Percentiles rank a stretch among this genome's conserved stretches.
Evolutionary conservation across 1,139 yeast genomes (phyloP).

Genomic region (Debaryomyces subglobosus): DNA sequence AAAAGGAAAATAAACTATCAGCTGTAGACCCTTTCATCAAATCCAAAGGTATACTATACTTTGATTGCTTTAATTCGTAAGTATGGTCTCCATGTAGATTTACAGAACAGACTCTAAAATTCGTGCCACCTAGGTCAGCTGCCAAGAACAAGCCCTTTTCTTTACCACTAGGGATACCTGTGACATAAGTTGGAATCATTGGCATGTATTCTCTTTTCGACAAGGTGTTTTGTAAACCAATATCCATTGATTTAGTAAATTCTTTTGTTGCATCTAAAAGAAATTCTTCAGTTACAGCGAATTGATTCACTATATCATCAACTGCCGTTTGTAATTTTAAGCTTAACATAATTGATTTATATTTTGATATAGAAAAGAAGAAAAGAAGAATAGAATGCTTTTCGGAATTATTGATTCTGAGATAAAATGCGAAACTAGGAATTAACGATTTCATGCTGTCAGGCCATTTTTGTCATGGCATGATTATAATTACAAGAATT

Average conservation of each 20-base stretch:
- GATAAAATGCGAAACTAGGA: background rate
- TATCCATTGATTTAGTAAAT: conserved; percentile 63
- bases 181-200: conserved; percentile 87
- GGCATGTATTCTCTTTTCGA: conserved; percentile 62
- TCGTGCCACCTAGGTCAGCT: conserved; percentile 88
- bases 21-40: conserved; percentile 59
- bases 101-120: conserved; percentile 88
- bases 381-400: background rate
- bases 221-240: conserved; percentile 50
- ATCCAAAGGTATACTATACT: conserved; percentile 72
- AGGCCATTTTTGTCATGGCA: conserved; percentile 5
- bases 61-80: conserved; percentile 69
- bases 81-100: conserved; percentile 78
- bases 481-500: background rate
- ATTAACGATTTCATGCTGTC: background rate
- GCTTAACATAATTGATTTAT: conserved; percentile 22
- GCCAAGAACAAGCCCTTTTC: conserved; percentile 80
- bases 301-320: conserved; percentile 55
- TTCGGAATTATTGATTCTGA: background rate
- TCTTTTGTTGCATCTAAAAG: conserved; percentile 62
- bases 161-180: conserved; percentile 76
- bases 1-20: conserved; percentile 65
- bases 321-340: conserved; percentile 36
- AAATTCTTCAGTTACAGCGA: conserved; percentile 54
- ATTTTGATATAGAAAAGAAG: background rate